phyloP scores from a whole-genome alignment of 495 filamentous ascomycete species.

The Penicillium simplicissimum region DNA sequence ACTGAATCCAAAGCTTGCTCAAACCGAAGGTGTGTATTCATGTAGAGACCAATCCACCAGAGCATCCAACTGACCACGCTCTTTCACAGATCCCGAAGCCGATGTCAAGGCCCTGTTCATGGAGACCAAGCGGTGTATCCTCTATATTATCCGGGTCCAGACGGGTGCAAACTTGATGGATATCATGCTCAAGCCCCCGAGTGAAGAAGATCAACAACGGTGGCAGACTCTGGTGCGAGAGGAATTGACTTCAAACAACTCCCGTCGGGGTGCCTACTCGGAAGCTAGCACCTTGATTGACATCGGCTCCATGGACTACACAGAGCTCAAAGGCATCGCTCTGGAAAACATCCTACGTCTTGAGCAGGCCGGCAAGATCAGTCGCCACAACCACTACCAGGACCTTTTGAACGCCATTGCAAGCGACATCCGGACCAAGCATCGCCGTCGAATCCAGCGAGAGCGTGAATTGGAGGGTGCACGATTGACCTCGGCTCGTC shows the following conservation, averaged over 20 bases:
- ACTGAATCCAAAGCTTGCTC: slow-evolving; percentile 86
- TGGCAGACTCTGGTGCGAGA: slow-evolving; percentile 85
- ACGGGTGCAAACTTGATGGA: slow-evolving; percentile 89
- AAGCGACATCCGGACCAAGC: slow-evolving; percentile 94
- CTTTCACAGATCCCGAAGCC: slow-evolving; percentile 71
- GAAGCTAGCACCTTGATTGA: slow-evolving; percentile 84
- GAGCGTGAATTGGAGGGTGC: slow-evolving; percentile 89
- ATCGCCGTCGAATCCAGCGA: slow-evolving; percentile 84
- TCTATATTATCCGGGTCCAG: slow-evolving; percentile 98
- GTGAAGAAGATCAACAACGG: slow-evolving; percentile 80
- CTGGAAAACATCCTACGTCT: slow-evolving; percentile 92
- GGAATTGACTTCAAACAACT: slow-evolving; percentile 69
- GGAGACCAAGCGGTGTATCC: slow-evolving; percentile 94
- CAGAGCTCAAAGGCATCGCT: slow-evolving; percentile 86
- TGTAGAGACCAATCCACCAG: not conserved
- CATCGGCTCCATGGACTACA: slow-evolving; percentile 85
- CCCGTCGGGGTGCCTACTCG: slow-evolving; percentile 81
- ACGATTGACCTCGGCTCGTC: slow-evolving; percentile 74
- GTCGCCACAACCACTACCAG: slow-evolving; percentile 91
- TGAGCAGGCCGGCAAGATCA: slow-evolving; percentile 81
- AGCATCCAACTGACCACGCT: slow-evolving; percentile 9
- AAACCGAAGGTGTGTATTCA: slow-evolving; percentile 64
- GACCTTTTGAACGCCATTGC: slow-evolving; percentile 96
- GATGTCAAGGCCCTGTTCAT: slow-evolving; percentile 91
- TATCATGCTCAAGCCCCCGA: slow-evolving; percentile 89